Base-by-base conservation (phyloP, 345 rosid species). In the Atalantia buxifolia region DNA sequence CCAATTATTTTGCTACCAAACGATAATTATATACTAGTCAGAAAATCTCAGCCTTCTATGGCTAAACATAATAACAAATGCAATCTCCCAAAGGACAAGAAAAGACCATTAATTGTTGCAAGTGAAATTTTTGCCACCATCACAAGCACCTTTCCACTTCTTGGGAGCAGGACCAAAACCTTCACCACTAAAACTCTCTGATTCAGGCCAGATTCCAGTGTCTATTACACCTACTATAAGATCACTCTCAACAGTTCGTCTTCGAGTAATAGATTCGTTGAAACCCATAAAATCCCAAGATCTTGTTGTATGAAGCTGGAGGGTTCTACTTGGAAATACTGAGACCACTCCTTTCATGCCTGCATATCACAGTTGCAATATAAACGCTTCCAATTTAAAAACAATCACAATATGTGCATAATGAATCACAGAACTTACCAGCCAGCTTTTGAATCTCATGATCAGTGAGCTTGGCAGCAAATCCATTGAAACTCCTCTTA, bases 221-320 rank as follows among this genome's bases (percentile, higher is more conserved):
- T 85, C 90, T 25, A 87, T 1, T 2, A 84, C 77, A 53, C 92
- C 92, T 13, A 90, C 57, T 18, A 86, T 72, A 4, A 64, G 50
- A 77, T 88, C 77, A 71, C 83, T 85, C 61, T 81, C 84, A 27
- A 5, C 22, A 0, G 25, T 31, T 0, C 30, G 9, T 4, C 73
- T 38, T 16, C 65, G 60, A 1, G 19, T 25, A 7, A 33, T 66
- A 14, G 79, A 82, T 59, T 74, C 69, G 33, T 24, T 35, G 14
- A 88, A 73, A 9, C 91, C 89, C 35, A 88, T n/a, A 69, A 86
- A 86, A 76, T 83, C 85, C 91, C 89, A 88, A 7, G 89, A 88
- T 76, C 85, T 79, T 36, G 89, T 86, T 1, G 88, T 84, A 9
- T 80, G 85, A 40, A 79, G 81, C 7, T 83, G 75, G 9, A 65